Evolutionary conservation across 331 rosid species (phyloP), one percentile per base, ranked within the genome.

Genomic region (Acacia pycnantha): DNA sequence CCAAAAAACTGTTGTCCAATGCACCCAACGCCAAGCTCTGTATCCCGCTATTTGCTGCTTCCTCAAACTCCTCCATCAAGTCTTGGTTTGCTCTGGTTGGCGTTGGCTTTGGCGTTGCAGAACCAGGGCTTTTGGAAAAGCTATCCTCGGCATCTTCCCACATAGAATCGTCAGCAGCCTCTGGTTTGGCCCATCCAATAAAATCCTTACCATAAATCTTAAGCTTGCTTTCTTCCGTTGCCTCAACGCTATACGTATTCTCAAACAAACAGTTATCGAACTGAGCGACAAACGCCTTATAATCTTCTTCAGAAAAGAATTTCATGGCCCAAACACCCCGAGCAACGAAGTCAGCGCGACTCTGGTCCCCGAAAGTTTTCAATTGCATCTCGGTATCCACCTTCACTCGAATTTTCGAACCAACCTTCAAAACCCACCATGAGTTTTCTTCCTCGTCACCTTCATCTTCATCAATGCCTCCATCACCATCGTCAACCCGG

Each of bases 21-120:
- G 98, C 99, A 16, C 99, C 99, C 85, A 96, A 84, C 3, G 99
- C 98, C 84, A 96, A 62, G 84, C 99, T 96, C 84, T 94, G 96
- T 40, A 96, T 92, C 2, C 97, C 99, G 1, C 94, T 97, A 71
- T 94, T 87, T 4, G 97, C 84, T 0, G 93, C 99, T 84, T 96
- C 99, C 79, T 96, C 99, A 76, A 94, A 94, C 86, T 94, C 97
- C 73, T 96, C 97, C 77, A 82, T 87, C 88, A 96, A 82, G 71
- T 96, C 97, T 44, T 90, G 95, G 47, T 13, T 88, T 1, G 70
- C 73, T 24, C 95, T 87, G 11, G 82, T 83, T 1, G 91, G 97
- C 0, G 97, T 84, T 1, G 92, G 97, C 0, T 95, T 84, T 1
- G 92, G 97, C 0, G 97, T 89, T 2, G 84, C 87, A 0, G 92